Base-by-base conservation (phyloP, 352 stramenopile species). In the Blastocystis sp. region DNA sequence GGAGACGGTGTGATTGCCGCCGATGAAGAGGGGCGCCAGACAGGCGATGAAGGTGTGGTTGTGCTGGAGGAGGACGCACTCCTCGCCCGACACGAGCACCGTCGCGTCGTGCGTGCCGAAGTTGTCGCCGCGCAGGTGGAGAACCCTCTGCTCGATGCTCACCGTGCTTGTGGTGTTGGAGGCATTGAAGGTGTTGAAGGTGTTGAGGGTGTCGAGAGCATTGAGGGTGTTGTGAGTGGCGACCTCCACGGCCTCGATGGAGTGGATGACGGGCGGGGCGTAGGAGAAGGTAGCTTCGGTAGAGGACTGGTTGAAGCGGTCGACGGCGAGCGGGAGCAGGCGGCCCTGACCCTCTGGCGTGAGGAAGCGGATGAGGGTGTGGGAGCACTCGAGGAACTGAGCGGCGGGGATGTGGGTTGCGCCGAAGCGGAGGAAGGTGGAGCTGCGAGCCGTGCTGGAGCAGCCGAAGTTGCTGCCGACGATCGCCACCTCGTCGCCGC, bases 401-500 rank as follows among this genome's bases (percentile, higher is more conserved):
- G 9, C 38, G 19, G 34, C n/a, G 3, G 66, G 38, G 60, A 77
- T 77, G 14, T 60, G 38, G 3, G 24, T 6, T 3, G 3, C 17
- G 54, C 66, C 66, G 34, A 77, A 77, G n/a, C n/a, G 3, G 28
- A 34, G 28, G 28, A 34, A 34, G 28, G 28, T 34, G 28, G 28
- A 34, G 28, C 28, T 34, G 28, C 28, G 28, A 34, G 28, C 28
- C 11, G 54, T 19, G 6, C 6, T 57, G 17, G 64, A 71, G 42
- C 66, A 77, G 52, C 66, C 66, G 34, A 77, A 77, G 34, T 77
- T 77, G 14, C n/a, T 34, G 54, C 66, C 66, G 34, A 28, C n/a
- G 21, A 77, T 1, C 6, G 45, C 21, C 19, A 77, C 34, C 4
- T 19, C 19, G n/a, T 77, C 66, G 54, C 66, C 66, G 54, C 66